A percentile compares a stretch with the other conserved stretches of the same genome.
These are phyloP conservation scores for Colletotrichum liriopes DNA, from an alignment of 2,329 filamentous ascomycete species.

Conservation along the genomic window DNA sequence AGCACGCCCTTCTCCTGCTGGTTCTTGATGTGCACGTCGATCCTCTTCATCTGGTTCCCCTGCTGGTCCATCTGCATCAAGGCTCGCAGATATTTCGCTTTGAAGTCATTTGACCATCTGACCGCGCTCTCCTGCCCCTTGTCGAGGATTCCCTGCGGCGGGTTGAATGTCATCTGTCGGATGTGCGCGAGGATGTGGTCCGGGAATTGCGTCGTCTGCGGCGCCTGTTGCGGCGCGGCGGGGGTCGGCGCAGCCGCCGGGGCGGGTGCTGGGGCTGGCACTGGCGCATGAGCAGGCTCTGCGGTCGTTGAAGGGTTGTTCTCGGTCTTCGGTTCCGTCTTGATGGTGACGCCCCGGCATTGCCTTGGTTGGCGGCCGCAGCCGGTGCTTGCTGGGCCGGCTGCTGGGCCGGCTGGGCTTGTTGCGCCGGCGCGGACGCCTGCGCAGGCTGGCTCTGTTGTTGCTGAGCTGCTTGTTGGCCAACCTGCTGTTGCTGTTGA, in stretches of 20 bases:
- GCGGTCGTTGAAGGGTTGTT: slow-evolving; percentile 25
- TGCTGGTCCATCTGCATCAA: slow-evolving; percentile 66
- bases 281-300: slow-evolving; percentile 35
- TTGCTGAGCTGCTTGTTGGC: slow-evolving; percentile 42
- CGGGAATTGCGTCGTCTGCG: slow-evolving; percentile 55
- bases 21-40: slow-evolving; percentile 62
- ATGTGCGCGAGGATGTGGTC: slow-evolving; percentile 64
- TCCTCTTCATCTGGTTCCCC: slow-evolving; percentile 56
- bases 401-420: slow-evolving; percentile 44
- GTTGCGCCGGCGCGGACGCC: slow-evolving; percentile 45
- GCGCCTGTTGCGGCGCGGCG: slow-evolving; percentile 35
- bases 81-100: slow-evolving; percentile 63
- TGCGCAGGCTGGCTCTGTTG: slow-evolving; percentile 38
- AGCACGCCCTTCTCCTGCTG: slow-evolving; percentile 61
- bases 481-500: slow-evolving; percentile 38
- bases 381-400: slow-evolving; percentile 37
- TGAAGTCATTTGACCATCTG: slow-evolving; percentile 66
- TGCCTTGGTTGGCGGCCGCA: slow-evolving; percentile 19
- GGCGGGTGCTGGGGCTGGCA: slow-evolving; percentile 28
- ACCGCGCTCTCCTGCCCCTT: slow-evolving; percentile 60
- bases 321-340: slow-evolving; percentile 37
- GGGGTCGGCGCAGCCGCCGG: slow-evolving; percentile 32
- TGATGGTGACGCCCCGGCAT: slow-evolving; percentile 29
- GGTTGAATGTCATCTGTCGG: slow-evolving; percentile 63
- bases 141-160: slow-evolving; percentile 58